A percentile compares a stretch with the other conserved stretches of the same genome.
Conservation (phyloP, 306 rosid species). For the Rosa chinensis region DNA sequence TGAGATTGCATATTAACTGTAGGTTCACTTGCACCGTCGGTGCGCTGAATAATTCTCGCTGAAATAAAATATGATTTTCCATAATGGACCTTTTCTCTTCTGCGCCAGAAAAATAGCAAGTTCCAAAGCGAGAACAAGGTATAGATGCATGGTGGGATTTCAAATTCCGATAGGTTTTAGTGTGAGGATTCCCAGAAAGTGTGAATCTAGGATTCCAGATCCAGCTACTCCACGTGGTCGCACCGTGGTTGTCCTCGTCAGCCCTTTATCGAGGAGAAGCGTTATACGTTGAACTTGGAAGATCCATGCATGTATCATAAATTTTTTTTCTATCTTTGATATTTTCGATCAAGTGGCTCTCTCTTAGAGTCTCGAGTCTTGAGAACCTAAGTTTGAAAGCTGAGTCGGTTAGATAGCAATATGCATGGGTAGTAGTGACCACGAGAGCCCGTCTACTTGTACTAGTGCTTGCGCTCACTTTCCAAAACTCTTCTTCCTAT, state of each 20-base stretch:
- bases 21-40: too few species aligned
- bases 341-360: constrained; percentile 15
- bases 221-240: constrained; percentile 45
- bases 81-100: not conserved
- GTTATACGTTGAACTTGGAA: constrained; percentile 12
- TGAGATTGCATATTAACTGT: too few species aligned
- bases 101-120: not conserved
- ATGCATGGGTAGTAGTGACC: not conserved
- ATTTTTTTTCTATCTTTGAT: not conserved
- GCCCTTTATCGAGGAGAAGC: constrained; percentile 24
- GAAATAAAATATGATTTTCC: not conserved
- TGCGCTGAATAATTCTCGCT: too few species aligned
- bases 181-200: constrained; percentile 21
- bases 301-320: not conserved
- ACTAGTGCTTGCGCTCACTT: constrained; percentile 2
- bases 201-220: constrained; percentile 35
- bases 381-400: not conserved
- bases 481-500: not conserved
- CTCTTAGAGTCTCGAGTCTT: not conserved
- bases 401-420: not conserved
- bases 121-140: constrained; percentile 33
- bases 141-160: constrained; percentile 23
- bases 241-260: constrained; percentile 30
- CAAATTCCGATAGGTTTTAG: constrained; percentile 35
- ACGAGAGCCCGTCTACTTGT: not conserved